Percentiles rank a stretch among this genome's conserved stretches.
phyloP scores from a whole-genome alignment of 768 basidiomycete genomes.

The Tricholoma furcatifolium region DNA sequence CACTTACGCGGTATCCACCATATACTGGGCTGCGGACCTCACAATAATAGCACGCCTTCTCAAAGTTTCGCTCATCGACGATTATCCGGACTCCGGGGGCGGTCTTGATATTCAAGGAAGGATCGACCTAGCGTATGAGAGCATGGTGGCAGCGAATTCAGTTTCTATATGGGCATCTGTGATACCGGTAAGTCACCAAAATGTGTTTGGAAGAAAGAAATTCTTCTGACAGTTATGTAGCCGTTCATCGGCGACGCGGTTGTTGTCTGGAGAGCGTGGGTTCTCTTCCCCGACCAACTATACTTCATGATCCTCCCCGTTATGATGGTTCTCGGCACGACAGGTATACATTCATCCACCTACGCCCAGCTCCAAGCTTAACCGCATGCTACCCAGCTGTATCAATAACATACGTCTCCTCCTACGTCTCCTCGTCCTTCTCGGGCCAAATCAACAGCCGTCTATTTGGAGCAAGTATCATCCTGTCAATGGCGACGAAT shows the following conservation, averaged over 20 bases:
- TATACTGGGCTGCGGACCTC: constrained; percentile 8
- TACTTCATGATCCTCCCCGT: constrained; percentile 5
- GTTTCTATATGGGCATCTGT: background rate
- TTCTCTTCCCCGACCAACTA: background rate
- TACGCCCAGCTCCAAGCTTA: background rate
- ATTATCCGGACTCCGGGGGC: background rate
- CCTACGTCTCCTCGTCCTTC: background rate
- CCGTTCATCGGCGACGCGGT: constrained; percentile 10
- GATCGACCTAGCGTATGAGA: background rate
- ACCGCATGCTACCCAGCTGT: background rate
- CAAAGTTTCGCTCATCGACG: background rate
- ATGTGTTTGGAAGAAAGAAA: constrained; percentile 13
- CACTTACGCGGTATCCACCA: constrained; percentile 2
- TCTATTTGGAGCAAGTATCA: constrained; percentile 3
- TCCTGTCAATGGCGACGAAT: constrained; percentile 7
- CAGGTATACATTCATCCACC: background rate
- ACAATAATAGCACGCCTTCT: background rate
- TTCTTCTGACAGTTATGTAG: constrained; percentile 14
- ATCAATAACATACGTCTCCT: constrained; percentile 1
- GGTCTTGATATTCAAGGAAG: background rate
- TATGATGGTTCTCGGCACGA: constrained; percentile 5
- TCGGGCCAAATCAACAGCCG: background rate
- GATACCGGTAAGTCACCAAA: background rate
- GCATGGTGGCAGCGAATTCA: background rate
- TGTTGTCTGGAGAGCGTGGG: constrained; percentile 11